Evolutionary conservation across 2,329 filamentous ascomycete species (phyloP).

Genomic region (Ceratocystis destructans): DNA sequence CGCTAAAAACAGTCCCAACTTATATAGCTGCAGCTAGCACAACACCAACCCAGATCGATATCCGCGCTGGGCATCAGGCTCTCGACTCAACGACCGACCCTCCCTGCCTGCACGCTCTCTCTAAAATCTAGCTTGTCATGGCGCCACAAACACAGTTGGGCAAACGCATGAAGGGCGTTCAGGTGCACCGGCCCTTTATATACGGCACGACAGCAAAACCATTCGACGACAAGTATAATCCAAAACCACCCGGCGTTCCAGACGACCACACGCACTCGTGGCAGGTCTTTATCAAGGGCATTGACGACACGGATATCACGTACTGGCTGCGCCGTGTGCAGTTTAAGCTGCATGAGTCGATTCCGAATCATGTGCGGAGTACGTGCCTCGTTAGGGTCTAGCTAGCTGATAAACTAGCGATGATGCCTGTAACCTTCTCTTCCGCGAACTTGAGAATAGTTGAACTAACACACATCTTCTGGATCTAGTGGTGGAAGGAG

Average conservation of each 20-base stretch:
- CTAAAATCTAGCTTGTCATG: constrained; percentile 29
- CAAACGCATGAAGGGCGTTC: constrained; percentile 51
- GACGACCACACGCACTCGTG: constrained; percentile 93
- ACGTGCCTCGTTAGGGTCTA: constrained; percentile 24
- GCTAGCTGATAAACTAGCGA: too few species aligned
- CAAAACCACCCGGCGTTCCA: constrained; percentile 61
- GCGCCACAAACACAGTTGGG: constrained; percentile 44
- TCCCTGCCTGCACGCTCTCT: neutral
- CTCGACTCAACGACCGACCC: neutral
- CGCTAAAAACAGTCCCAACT: too few species aligned
- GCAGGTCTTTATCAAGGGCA: constrained; percentile 83
- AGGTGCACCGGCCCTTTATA: constrained; percentile 53
- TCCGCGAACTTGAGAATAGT: neutral
- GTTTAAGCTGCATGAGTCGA: constrained; percentile 96
- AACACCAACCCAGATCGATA: neutral
- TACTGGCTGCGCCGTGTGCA: constrained; percentile 96
- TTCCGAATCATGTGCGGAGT: constrained; percentile 78
- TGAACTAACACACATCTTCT: neutral
- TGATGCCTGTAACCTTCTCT: too few species aligned
- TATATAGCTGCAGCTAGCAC: too few species aligned
- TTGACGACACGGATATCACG: constrained; percentile 80
- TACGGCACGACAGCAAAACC: constrained; percentile 69
- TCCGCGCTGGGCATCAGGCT: neutral
- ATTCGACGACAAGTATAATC: constrained; percentile 64
- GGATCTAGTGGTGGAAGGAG: constrained; percentile 51